Conservation (phyloP, 176 grass and related monocot species). For the Pontederia paniculata region DNA sequence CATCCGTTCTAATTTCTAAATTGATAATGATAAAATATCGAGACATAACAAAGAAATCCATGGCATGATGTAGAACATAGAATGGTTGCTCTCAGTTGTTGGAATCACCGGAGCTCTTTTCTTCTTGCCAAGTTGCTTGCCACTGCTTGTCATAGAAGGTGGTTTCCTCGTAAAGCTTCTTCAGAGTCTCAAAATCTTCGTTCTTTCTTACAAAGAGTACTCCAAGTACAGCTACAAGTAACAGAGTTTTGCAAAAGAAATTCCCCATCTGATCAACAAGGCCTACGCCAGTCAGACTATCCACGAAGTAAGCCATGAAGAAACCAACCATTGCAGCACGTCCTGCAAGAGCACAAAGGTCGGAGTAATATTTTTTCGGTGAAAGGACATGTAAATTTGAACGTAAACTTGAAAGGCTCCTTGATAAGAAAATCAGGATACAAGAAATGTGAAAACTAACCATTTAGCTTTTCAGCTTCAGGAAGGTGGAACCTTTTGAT, state of each 20-base stretch:
- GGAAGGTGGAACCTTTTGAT: slow-evolving; percentile 83
- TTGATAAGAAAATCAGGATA: neutral
- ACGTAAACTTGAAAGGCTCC: neutral
- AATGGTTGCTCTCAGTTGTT: neutral
- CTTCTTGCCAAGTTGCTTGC: slow-evolving; percentile 90
- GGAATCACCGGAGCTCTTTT: slow-evolving; percentile 13
- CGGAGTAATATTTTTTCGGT: no score
- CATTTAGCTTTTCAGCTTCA: slow-evolving; percentile 91
- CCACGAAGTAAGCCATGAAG: slow-evolving; percentile 97
- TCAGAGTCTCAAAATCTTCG: slow-evolving; percentile 59
- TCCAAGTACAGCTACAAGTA: slow-evolving; percentile 58
- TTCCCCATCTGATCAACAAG: slow-evolving; percentile 78
- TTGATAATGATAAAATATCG: no score
- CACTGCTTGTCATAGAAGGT: slow-evolving; percentile 97
- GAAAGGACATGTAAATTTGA: neutral
- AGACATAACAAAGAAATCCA: no score
- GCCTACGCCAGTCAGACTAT: slow-evolving; percentile 69
- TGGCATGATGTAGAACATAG: no score
- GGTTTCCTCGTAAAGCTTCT: slow-evolving; percentile 64
- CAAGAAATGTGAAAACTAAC: slow-evolving; percentile 21
- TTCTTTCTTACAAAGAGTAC: slow-evolving; percentile 71
- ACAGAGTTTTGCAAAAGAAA: slow-evolving; percentile 87
- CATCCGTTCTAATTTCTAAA: no score
- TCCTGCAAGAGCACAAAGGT: slow-evolving; percentile 29
- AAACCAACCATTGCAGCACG: slow-evolving; percentile 96